Percentiles rank a stretch among this genome's conserved stretches.
These are phyloP conservation scores for Senna siamea DNA, from an alignment of 306 rosid genomes.

Conservation along the genomic window DNA sequence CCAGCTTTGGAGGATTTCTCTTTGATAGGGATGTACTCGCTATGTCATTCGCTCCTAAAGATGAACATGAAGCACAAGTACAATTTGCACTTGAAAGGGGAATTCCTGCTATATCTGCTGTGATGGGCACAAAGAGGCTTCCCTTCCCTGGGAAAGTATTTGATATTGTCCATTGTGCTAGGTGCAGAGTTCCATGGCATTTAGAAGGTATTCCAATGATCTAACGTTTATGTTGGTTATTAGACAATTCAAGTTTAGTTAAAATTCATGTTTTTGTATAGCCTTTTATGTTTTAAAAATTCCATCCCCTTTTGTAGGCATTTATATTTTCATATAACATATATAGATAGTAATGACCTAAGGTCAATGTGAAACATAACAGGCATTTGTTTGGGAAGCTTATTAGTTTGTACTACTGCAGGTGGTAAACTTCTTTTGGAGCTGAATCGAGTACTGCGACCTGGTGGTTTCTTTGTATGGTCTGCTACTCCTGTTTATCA, in stretches of 20 bases:
- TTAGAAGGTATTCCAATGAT: constrained; percentile 69
- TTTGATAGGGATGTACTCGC: constrained; percentile 91
- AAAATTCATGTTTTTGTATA: not conserved
- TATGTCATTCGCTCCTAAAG: constrained; percentile 98
- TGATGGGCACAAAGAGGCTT: constrained; percentile 97
- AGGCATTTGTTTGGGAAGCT: constrained; percentile 33
- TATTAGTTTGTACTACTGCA: constrained; percentile 48
- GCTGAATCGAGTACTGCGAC: constrained; percentile 92
- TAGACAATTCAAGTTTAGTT: constrained; percentile 11
- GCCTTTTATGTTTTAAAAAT: constrained; percentile 9
- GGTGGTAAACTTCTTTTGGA: constrained; percentile 99
- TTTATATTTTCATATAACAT: constrained; percentile 22
- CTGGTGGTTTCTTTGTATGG: constrained; percentile 98
- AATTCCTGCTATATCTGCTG: constrained; percentile 97
- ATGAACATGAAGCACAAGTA: constrained; percentile 99
- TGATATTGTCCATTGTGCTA: constrained; percentile 91
- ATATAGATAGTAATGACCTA: constrained; percentile 10
- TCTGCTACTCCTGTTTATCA: constrained; percentile 99
- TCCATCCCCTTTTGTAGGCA: constrained; percentile 3
- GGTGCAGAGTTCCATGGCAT: constrained; percentile 99
- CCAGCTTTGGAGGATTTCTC: constrained; percentile 97
- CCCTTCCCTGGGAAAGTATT: constrained; percentile 93
- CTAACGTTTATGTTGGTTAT: constrained; percentile 17
- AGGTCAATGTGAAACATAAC: constrained; percentile 19
- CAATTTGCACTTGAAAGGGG: constrained; percentile 99